Evolutionary conservation across 371 early-diverging fungal genomes (phyloP).

Genomic region (Rhizomucor miehei): DNA sequence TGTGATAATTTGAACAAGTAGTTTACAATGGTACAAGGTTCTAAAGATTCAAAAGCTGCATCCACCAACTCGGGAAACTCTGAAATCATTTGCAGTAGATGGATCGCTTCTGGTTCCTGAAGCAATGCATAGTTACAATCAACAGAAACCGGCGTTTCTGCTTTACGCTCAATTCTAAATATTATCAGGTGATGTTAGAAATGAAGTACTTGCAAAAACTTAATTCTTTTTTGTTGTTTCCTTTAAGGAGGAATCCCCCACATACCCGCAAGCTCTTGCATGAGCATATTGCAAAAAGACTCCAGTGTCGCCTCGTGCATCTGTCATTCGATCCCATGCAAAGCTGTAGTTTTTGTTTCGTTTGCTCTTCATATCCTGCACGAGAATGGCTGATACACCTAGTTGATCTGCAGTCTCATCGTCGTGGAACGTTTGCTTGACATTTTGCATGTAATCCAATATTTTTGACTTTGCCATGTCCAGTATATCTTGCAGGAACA

Average conservation of each 20-base stretch:
- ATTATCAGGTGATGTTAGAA: not conserved
- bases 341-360: constrained; percentile 95
- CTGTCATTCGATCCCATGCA: constrained; percentile 91
- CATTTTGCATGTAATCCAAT: constrained; percentile 14
- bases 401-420: constrained; percentile 68
- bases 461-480: constrained; percentile 70
- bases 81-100: constrained; percentile 74
- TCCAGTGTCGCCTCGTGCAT: constrained; percentile 96
- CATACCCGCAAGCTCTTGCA: constrained; percentile 79
- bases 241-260: no score
- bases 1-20: constrained; percentile 85
- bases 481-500: constrained; percentile 96
- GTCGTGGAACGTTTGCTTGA: not conserved
- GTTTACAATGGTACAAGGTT: constrained; percentile 86
- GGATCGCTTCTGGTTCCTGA: constrained; percentile 66
- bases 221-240: no score
- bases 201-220: not conserved
- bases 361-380: constrained; percentile 93
- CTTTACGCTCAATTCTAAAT: constrained; percentile 42
- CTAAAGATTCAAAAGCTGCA: constrained; percentile 54
- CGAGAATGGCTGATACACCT: constrained; percentile 83
- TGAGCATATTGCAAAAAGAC: constrained; percentile 97
- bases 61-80: constrained; percentile 83
- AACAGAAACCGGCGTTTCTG: constrained; percentile 13
- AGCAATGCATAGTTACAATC: constrained; percentile 45